phyloP scores from a whole-genome alignment of 352 stramenopile species.

The Phytophthora aleatoria region DNA sequence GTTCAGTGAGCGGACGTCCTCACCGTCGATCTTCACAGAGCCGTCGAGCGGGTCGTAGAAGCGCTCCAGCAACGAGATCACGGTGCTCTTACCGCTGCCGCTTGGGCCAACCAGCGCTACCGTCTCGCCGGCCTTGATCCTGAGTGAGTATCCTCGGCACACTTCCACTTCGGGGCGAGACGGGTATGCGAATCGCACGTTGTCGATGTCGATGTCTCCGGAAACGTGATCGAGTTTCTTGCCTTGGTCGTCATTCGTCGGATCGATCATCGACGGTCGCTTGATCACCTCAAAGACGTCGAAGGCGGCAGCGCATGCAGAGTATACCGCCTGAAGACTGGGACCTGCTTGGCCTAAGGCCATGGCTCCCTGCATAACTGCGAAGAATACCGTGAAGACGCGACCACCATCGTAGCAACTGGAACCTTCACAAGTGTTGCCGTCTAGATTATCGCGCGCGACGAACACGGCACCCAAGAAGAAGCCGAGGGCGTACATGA shows the following conservation, averaged over 20 bases:
- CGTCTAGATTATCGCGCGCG: conserved; percentile 33
- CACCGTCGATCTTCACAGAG: not conserved
- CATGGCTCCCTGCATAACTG: not conserved
- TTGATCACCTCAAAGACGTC: not conserved
- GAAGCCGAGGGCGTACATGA: conserved; percentile 61
- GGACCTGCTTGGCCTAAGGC: not conserved
- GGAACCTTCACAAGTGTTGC: conserved; percentile 25
- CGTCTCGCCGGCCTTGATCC: not conserved
- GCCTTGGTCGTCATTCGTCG: not conserved
- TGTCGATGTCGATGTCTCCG: not conserved
- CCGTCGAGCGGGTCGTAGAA: conserved; percentile 1
- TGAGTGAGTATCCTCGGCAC: not conserved
- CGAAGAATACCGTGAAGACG: not conserved
- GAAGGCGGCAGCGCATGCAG: not conserved
- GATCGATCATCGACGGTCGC: not conserved
- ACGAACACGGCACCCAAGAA: conserved; percentile 49
- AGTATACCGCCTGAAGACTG: not conserved
- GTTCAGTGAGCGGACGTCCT: not conserved
- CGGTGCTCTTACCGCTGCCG: not conserved
- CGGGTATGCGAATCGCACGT: not conserved
- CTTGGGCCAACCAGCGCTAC: not conserved
- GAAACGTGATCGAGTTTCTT: not conserved
- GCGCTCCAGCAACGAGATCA: not conserved
- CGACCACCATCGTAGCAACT: not conserved
- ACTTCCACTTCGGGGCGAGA: not conserved